These are phyloP conservation scores for Pichia ethanolica DNA, from an alignment of 805 yeast species.

Conservation along the genomic window DNA sequence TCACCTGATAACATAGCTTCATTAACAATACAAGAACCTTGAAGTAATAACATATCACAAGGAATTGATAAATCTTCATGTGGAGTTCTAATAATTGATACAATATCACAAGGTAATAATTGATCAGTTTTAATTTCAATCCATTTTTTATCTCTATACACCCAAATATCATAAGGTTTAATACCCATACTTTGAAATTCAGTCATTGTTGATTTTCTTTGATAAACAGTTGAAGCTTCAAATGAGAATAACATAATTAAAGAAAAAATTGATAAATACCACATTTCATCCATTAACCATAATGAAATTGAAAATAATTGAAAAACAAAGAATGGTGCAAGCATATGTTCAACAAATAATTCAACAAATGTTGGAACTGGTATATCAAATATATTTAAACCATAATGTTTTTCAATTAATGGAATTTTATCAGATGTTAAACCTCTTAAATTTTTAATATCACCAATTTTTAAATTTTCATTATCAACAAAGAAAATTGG, in stretches of 20 bases:
- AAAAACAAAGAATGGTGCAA: slow-evolving; percentile 95
- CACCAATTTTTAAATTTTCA: slow-evolving; percentile 46
- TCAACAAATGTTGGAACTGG: slow-evolving; percentile 90
- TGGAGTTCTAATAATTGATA: slow-evolving; percentile 74
- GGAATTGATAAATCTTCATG: slow-evolving; percentile 89
- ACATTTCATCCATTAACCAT: slow-evolving; percentile 94
- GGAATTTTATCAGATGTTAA: slow-evolving; percentile 27
- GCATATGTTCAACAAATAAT: slow-evolving; percentile 93
- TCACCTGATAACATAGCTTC: slow-evolving; percentile 99
- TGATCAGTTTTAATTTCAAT: slow-evolving; percentile 57
- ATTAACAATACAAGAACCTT: slow-evolving; percentile 91
- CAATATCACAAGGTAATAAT: slow-evolving; percentile 85
- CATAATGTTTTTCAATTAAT: slow-evolving; percentile 52
- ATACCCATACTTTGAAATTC: slow-evolving; percentile 98
- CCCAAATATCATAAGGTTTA: slow-evolving; percentile 78
- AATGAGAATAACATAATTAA: slow-evolving; percentile 87
- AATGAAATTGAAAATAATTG: slow-evolving; percentile 92
- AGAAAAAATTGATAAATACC: slow-evolving; percentile 91
- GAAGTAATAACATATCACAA: slow-evolving; percentile 80
- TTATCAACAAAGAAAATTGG: slow-evolving; percentile 76
- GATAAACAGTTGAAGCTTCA: slow-evolving; percentile 92
- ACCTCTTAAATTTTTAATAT: slow-evolving; percentile 42
- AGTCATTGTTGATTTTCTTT: slow-evolving; percentile 87
- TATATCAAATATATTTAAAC: slow-evolving; percentile 84
- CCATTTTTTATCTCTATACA: slow-evolving; percentile 69